Conservation (phyloP, 2,329 filamentous ascomycete genomes). For the Xenoacremonium recifei region DNA sequence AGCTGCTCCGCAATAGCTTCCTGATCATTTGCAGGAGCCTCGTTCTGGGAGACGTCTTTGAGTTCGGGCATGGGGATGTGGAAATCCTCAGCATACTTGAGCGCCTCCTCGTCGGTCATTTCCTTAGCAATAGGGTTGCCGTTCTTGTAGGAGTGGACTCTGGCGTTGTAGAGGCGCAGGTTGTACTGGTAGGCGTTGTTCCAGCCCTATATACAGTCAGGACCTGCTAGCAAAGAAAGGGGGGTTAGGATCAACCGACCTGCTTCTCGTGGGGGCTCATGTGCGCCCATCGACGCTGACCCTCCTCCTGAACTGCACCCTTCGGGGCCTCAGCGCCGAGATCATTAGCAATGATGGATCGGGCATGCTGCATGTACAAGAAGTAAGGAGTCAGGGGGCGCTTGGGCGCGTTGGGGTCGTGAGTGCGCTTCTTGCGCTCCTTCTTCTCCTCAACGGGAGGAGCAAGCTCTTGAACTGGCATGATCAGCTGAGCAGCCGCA, state of each 20-base stretch:
- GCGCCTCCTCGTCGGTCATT: conserved; percentile 61
- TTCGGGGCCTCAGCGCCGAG: conserved; percentile 74
- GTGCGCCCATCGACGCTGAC: conserved; percentile 79
- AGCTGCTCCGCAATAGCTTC: conserved; percentile 61
- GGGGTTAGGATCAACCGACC: conserved; percentile 29
- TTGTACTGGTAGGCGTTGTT: conserved; percentile 68
- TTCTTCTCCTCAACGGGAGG: conserved; percentile 68
- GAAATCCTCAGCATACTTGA: conserved; percentile 58
- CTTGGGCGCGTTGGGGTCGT: conserved; percentile 94
- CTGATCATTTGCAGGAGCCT: conserved; percentile 43
- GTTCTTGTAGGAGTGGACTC: conserved; percentile 63
- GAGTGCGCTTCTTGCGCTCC: conserved; percentile 83
- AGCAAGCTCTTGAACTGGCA: conserved; percentile 36
- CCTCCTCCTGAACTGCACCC: conserved; percentile 84
- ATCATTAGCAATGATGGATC: conserved; percentile 77
- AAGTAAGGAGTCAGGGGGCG: conserved; percentile 93
- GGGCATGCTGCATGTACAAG: conserved; percentile 86
- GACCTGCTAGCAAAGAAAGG: too few relatives aligned
- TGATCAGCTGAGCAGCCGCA: conserved; percentile 46
- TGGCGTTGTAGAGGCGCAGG: conserved; percentile 63
- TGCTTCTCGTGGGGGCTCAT: conserved; percentile 74
- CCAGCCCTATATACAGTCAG: conserved; percentile 45
- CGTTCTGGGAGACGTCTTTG: conserved; percentile 38
- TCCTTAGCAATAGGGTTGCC: conserved; percentile 58
- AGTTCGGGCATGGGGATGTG: conserved; percentile 52